Conservation (phyloP, 306 rosid genomes). For the Fagus sylvatica region DNA sequence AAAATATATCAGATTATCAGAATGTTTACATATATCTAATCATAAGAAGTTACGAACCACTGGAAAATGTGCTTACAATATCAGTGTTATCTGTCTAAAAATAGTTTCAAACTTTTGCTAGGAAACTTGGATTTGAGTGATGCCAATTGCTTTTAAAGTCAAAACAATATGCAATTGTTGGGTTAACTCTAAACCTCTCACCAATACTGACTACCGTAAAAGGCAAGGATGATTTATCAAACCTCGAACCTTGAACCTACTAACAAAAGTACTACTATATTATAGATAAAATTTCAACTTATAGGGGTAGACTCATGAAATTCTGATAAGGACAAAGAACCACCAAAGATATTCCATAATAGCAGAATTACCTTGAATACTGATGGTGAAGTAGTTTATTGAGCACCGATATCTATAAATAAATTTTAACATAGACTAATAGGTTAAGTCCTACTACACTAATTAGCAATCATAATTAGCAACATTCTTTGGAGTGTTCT, state of each 20-base stretch:
- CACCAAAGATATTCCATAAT: not conserved
- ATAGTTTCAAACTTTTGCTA: not conserved
- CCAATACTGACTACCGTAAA: not conserved
- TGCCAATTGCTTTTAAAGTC: not conserved
- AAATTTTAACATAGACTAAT: not conserved
- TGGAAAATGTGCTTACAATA: not conserved
- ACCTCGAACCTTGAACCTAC: not conserved
- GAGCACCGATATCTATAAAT: not conserved
- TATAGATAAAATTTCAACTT: not conserved
- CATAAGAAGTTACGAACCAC: not conserved
- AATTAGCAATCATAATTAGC: not conserved
- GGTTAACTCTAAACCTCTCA: not conserved
- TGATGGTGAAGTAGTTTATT: not conserved
- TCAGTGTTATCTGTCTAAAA: not conserved
- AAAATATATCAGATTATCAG: conserved; percentile 17
- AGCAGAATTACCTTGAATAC: not conserved
- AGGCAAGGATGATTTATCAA: not conserved
- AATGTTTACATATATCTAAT: not conserved
- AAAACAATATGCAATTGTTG: not conserved
- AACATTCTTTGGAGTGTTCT: not conserved
- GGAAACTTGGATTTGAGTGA: not conserved
- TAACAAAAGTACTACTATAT: too few relatives aligned
- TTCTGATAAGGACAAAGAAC: not conserved
- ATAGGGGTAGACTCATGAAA: not conserved
- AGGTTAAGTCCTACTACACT: not conserved